phyloP scores from a whole-genome alignment of 1,284 basidiomycete species.

The Melampsora americana region DNA sequence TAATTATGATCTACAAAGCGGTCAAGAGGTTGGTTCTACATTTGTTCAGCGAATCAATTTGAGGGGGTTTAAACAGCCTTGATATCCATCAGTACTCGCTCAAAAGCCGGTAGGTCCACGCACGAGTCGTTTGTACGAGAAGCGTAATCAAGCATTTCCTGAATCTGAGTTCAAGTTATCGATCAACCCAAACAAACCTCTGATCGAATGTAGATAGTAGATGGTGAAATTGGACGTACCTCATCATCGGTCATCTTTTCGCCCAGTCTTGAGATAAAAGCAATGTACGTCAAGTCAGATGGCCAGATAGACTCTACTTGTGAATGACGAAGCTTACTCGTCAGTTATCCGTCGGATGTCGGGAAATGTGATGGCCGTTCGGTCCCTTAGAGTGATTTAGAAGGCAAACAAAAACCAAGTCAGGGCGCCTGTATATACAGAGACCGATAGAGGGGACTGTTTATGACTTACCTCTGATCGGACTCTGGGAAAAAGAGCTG shows the following conservation, averaged over 20 bases:
- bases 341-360: conserved; percentile 30
- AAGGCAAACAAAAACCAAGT: background rate
- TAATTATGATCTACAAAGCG: too few relatives aligned
- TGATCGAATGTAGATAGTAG: background rate
- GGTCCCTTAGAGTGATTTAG: background rate
- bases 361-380: conserved; percentile 15
- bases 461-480: conserved; percentile 25
- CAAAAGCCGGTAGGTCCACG: conserved; percentile 21
- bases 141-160: conserved; percentile 34
- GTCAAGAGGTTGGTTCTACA: too few relatives aligned
- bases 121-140: conserved; percentile 28
- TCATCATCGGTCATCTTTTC: conserved; percentile 35
- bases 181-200: background rate
- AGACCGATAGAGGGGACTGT: background rate
- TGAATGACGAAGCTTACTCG: conserved; percentile 22
- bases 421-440: background rate
- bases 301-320: background rate
- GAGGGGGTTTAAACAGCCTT: background rate
- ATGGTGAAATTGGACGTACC: background rate
- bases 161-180: conserved; percentile 13
- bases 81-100: conserved; percentile 26
- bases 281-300: background rate
- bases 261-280: conserved; percentile 14
- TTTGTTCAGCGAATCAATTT: too few relatives aligned
- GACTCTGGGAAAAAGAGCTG: conserved; percentile 2